Base-by-base conservation (phyloP, 2,329 filamentous ascomycete species). In the Trichophyton mentagrophytes region DNA sequence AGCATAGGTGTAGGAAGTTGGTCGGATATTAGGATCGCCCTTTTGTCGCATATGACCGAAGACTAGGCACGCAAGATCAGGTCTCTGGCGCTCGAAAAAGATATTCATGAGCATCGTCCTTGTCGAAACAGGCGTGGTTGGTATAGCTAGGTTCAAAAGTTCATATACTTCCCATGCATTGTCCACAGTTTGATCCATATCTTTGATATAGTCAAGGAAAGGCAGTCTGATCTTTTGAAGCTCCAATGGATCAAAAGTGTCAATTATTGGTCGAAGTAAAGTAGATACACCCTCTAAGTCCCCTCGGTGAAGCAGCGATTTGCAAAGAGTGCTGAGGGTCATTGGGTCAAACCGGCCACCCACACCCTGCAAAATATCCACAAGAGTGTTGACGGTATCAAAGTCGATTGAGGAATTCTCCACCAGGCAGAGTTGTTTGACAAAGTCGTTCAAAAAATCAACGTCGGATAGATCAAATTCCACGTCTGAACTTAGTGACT, bases 31-130 rank as follows among this genome's bases (percentile, higher is more conserved):
- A 2, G 76, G 75, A 61, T 85, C 82, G 25, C 81, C 79, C 65
- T 90, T 86, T 58, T 87, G 81, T n/a, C 90, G 87, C 91, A 97
- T 97, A 71, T 96, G 89, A 13, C 88, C 88, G 73, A 99, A 96
- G 38, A 95, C 85, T 64, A 90, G 81, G 55, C 84, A 85, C 2
- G 89, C 91, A 81, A 96, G 90, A 68, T 97, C 91, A 11, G 89
- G 80, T 9, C 90, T 84, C 30, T 82, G 80, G 44, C 90, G 85
- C 6, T 80, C 76, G 69, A 95, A 95, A 74, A 97, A 96, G 22
- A 82, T 79, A 22, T 85, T 80, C 88, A 99, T 95, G 51, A 96
- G 78, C 27, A 79, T 73, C 13, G 85, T 84, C 8, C 92, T 86
- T 57, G 82, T 78, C 1, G 79, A 76, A 4, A 84, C 78, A n/a